These are phyloP conservation scores for Candida verbasci DNA, from an alignment of 805 yeast species.

Conservation along the genomic window DNA sequence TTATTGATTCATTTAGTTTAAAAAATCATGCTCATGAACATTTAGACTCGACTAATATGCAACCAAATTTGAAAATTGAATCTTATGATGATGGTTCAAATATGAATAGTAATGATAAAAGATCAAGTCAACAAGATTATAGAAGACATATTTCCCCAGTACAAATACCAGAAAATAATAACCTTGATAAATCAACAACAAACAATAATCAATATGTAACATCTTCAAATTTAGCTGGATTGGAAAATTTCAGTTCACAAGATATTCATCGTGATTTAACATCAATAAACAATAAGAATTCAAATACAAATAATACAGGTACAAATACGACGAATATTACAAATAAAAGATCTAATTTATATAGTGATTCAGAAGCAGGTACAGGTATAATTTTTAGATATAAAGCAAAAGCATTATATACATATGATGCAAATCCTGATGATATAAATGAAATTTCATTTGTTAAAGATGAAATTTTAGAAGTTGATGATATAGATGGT, in stretches of 20 bases:
- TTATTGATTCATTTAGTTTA: constrained; percentile 76
- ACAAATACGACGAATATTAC: constrained; percentile 9
- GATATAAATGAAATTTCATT: constrained; percentile 92
- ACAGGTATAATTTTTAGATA: constrained; percentile 58
- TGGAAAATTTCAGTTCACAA: constrained; percentile 47
- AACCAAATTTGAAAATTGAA: constrained; percentile 1
- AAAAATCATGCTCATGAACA: constrained; percentile 32
- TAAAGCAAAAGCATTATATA: constrained; percentile 80
- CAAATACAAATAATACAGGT: background rate
- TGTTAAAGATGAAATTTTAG: constrained; percentile 84
- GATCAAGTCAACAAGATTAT: constrained; percentile 14
- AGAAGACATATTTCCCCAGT: constrained; percentile 20
- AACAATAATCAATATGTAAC: constrained; percentile 32
- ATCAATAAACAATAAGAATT: constrained; percentile 13
- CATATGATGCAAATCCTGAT: constrained; percentile 84
- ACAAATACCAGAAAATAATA: constrained; percentile 10
- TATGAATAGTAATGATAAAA: background rate
- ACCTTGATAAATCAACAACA: constrained; percentile 16
- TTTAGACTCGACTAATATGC: constrained; percentile 3
- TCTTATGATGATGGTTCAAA: constrained; percentile 1
- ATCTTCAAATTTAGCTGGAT: constrained; percentile 55
- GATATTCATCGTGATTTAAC: constrained; percentile 33
- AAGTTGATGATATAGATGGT: constrained; percentile 88
- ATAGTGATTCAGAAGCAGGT: constrained; percentile 17
- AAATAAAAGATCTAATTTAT: constrained; percentile 18